Base-by-base conservation (phyloP, 106 monocot genomes). In the Platanthera zijinensis region DNA sequence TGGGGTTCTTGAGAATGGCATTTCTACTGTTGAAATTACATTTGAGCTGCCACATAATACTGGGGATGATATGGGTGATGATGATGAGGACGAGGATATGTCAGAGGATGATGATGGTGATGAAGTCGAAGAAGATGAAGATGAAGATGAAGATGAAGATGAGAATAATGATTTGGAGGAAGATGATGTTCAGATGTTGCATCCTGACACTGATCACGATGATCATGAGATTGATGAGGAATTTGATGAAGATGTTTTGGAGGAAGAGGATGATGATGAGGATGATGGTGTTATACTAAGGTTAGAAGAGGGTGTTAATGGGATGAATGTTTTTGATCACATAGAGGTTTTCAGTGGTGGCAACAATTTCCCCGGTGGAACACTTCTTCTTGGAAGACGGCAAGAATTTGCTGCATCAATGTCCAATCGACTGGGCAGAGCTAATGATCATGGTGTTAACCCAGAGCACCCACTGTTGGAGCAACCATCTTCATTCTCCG, bases 161-260 rank as follows among this genome's bases (percentile, higher is more conserved):
- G 92, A 95, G 72, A 85, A 99, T 70, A 92, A 99, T 85, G 87
- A 92, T 79, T 84, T 94, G 75, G 94, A 92, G 79, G 99, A 91
- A 80, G 99, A 89, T 75, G 94, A 92, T 71, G 86, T 84, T 32
- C 99, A 83, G 69, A 85, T 99, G 87, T 88, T 89, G 50, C 99
- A 99, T 82, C 90, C 88, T 74, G 99, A 95, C 45, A 99, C 92
- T 17, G 99, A 99, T 79, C 99, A 90, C 69, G 92, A 99, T 78
- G 99, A 99, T 56, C 99, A 92, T 83, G 99, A 95, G 22, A 90
- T 99, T 87, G 99, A 99, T 66, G 91, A 91, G 57, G 99, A 94
- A 53, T 90, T 92, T 71, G 92, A 92, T 85, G 99, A 99, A 49
- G 99, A 94, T 84, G 79, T 88, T 64, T 51, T 94, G 45, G 93